Conservation (phyloP, 768 basidiomycete genomes). For the Lentinula lateritia region DNA sequence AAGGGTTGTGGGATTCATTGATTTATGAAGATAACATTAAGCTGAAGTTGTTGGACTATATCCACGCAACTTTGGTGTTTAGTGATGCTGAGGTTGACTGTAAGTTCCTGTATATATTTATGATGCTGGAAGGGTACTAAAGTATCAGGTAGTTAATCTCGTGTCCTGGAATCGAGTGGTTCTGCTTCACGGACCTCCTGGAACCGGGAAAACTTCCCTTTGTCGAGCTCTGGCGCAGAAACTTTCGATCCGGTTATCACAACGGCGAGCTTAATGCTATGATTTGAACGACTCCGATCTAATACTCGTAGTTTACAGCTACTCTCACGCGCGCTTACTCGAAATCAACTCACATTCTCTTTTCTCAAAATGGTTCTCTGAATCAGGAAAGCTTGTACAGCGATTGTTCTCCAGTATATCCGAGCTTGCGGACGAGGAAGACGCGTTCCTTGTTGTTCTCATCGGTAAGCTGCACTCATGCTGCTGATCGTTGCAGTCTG, state of each 20-base stretch:
- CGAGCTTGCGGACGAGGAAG: conserved; percentile 89
- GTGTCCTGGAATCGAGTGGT: conserved; percentile 96
- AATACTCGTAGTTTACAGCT: conserved; percentile 39
- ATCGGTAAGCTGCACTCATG: conserved; percentile 54
- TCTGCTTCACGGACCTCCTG: conserved; percentile 92
- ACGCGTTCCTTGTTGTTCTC: conserved; percentile 86
- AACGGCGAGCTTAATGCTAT: conserved; percentile 46
- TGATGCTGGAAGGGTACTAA: background rate
- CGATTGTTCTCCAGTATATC: conserved; percentile 83
- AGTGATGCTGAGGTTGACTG: conserved; percentile 85
- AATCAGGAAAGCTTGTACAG: conserved; percentile 97
- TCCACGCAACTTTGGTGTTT: conserved; percentile 90
- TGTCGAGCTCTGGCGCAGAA: conserved; percentile 96
- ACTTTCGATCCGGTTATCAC: conserved; percentile 82
- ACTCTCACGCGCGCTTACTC: conserved; percentile 79
- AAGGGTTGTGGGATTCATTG: conserved; percentile 90
- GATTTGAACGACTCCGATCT: background rate
- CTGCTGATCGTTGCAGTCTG: background rate
- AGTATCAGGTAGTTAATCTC: conserved; percentile 61
- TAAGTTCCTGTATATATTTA: conserved; percentile 28
- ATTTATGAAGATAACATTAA: conserved; percentile 86
- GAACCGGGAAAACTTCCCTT: conserved; percentile 94
- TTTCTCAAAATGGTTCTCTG: conserved; percentile 99
- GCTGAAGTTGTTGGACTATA: conserved; percentile 84
- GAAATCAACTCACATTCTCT: conserved; percentile 99